phyloP scores from a whole-genome alignment of 371 early-diverging fungal species.

The Lichtheimia ornata region DNA sequence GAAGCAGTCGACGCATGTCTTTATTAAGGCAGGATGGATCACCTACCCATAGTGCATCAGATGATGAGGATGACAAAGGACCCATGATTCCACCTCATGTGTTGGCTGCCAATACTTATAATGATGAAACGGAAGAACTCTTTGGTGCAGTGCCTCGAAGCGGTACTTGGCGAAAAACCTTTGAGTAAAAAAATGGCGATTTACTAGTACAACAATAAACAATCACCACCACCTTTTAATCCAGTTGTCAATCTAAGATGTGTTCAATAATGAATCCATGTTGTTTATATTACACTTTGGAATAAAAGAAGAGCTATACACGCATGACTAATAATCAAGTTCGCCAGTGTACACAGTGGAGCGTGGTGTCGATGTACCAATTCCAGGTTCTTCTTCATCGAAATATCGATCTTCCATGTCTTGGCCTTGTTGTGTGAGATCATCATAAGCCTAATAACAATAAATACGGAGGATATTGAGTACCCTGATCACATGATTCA shows the following conservation, averaged over 20 bases:
- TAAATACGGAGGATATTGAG: background rate
- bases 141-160: constrained; percentile 42
- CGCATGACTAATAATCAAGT: constrained; percentile 18
- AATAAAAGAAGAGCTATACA: no score
- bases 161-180: constrained; percentile 24
- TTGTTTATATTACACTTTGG: no score
- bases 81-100: constrained; percentile 43
- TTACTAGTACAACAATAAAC: no score
- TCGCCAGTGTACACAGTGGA: constrained; percentile 23
- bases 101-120: constrained; percentile 31
- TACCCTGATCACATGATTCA: background rate
- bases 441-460: constrained; percentile 28
- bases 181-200: constrained; percentile 10
- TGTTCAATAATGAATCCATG: no score
- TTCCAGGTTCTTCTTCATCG: constrained; percentile 34
- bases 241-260: no score
- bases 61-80: constrained; percentile 27
- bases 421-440: constrained; percentile 38
- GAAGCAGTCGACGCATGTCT: constrained; percentile 5
- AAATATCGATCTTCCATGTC: constrained; percentile 54
- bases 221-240: no score
- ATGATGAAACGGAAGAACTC: constrained; percentile 37
- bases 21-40: no score
- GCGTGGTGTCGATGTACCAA: background rate
- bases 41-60: constrained; percentile 5